Evolutionary conservation across 2,329 filamentous ascomycete species (phyloP), one percentile per base, ranked within the genome.

Genomic region (Colletotrichum acutatum): DNA sequence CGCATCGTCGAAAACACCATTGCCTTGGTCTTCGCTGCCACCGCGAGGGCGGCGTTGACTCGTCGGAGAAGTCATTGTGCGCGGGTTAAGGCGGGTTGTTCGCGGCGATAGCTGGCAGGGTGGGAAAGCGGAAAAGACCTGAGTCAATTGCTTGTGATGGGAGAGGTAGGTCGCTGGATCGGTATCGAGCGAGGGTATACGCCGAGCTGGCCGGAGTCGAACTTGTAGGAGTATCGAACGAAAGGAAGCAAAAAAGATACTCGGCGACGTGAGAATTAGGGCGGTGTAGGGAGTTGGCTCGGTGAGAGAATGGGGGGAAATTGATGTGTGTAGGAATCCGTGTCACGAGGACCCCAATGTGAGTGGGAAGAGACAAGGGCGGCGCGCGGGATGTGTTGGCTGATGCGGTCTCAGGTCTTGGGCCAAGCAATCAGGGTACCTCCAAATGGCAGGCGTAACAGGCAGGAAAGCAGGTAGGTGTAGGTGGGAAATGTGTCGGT

Each of bases 1-100:
- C 71, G 89, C 89, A 81, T 90, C 88, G 72, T 89, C 88, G 75
- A 84, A 90, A 60, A 90, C 85, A 34, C 84, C 81, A 24, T 53
- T 42, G 28, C 83, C 80, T 66, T 78, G 80, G 60, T 87, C 86
- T 72, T 90, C 87, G 61, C 84, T 82, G 8, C 85, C 87, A 53
- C 82, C 82, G 57, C 79, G 76, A 66, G 64, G 66, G 56, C 69
- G 73, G 56, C 73, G 74, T 30, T 66, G 69, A 53, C 37, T 75
- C 28, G 72, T 71, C n/a, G 73, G 74, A 14, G 74, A 75, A 12
- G 69, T 74, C 73, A 75, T 75, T 60, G 46, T 72, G 66, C 54
- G 60, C 49, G 30, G 22, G 24, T 37, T 73, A 22, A 28, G 71
- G 28, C 37, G 61, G 60, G 49, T 61, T 26, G 49, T 5, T n/a